Evolutionary conservation across 257 asterid genomes (phyloP), one percentile per base, ranked within the genome.

Genomic region (Marsdenia floribunda): DNA sequence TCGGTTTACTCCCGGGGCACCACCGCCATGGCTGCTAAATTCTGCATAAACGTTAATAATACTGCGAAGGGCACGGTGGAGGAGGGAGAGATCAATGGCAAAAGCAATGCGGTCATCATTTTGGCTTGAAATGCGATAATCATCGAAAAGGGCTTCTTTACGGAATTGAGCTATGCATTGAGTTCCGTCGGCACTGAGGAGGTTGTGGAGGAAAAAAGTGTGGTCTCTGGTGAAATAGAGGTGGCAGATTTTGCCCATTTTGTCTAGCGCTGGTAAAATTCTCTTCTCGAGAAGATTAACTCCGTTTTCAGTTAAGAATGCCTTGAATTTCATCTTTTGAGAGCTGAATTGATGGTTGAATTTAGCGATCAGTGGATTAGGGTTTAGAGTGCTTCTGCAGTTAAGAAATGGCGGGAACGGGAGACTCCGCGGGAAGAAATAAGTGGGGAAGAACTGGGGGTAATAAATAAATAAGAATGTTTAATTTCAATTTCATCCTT

Each of bases 61-160:
- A 70, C 97, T 90, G 74, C 91, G 90, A 79, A 94, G 89, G 77
- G 99, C 99, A 59, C 97, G 92, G 84, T 90, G 99, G 83, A 94
- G 93, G 85, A 89, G 99, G 79, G 92, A 63, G 57, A 92, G 88
- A 79, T 90, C 99, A 83, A 94, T 68, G 75, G 97, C 71, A 79
- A 94, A 90, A 44, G 98, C 93, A 76, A 94, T 94, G 8, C 70
- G 72, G 79, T 90, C 90, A 47, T 87, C 90, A 80, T 89, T 88
- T 42, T 90, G 89, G 86, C 93, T 86, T 59, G 97, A 89, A 59
- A 92, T 90, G 14, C 86, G 85, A 73, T 89, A 90, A 53, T 90
- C 92, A 35, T 85, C 88, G 84, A 92, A 94, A 79, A 94, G 91
- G 72, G 93, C 83, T 24, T 85, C 85, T 58, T 71, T 80, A 19